phyloP scores from a whole-genome alignment of 495 filamentous ascomycete genomes.

The Penicillium herquei region DNA sequence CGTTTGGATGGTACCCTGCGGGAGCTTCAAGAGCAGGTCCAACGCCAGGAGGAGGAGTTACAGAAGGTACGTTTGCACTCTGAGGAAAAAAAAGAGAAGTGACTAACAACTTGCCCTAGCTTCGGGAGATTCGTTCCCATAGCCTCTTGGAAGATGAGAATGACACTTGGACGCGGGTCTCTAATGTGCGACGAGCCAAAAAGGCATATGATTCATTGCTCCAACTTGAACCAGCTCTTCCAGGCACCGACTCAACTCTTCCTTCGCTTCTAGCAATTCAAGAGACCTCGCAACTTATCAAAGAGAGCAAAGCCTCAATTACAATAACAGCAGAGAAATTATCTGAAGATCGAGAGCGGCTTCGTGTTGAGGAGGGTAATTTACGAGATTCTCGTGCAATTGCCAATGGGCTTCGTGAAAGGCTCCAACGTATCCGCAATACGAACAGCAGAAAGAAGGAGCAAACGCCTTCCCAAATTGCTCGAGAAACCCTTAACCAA shows the following conservation, averaged over 20 bases:
- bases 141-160: constrained; percentile 38
- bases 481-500: constrained; percentile 55
- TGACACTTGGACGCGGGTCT: constrained; percentile 47
- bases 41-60: constrained; percentile 62
- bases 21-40: constrained; percentile 62
- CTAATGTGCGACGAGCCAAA: constrained; percentile 57
- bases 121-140: constrained; percentile 41
- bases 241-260: constrained; percentile 62
- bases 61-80: constrained; percentile 39
- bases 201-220: constrained; percentile 62
- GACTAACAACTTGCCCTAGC: constrained; percentile 23
- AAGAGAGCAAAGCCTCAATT: constrained; percentile 61
- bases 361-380: constrained; percentile 59
- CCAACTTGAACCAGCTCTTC: constrained; percentile 60
- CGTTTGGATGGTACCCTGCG: constrained; percentile 64
- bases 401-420: constrained; percentile 51
- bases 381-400: constrained; percentile 59
- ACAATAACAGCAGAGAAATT: constrained; percentile 52
- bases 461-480: constrained; percentile 59
- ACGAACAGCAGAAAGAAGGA: constrained; percentile 52
- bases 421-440: constrained; percentile 56
- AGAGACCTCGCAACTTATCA: constrained; percentile 59
- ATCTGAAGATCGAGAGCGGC: constrained; percentile 47
- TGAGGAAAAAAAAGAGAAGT: not conserved
- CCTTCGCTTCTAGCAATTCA: constrained; percentile 70